Evolutionary conservation across 495 filamentous ascomycete species (phyloP).

Genomic region (Aspergillus mulundensis): DNA sequence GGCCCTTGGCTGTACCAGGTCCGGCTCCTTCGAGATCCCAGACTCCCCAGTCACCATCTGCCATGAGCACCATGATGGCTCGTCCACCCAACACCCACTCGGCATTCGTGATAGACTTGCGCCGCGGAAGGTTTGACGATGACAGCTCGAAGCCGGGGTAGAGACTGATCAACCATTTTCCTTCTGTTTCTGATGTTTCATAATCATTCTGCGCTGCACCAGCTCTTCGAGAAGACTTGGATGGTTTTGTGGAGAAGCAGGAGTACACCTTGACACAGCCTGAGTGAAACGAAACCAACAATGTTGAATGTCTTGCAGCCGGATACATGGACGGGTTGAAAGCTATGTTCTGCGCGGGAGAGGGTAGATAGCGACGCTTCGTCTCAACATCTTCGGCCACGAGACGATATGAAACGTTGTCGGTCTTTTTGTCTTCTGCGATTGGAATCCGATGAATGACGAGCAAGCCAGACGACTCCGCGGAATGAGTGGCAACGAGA

Average conservation of each 20-base stretch:
- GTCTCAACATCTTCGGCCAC: slow-evolving; percentile 47
- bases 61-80: slow-evolving; percentile 69
- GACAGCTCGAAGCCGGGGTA: slow-evolving; percentile 59
- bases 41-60: slow-evolving; percentile 89
- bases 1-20: slow-evolving; percentile 45
- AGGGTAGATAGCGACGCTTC: slow-evolving; percentile 59
- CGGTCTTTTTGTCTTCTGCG: slow-evolving; percentile 20
- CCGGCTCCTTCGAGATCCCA: slow-evolving; percentile 79
- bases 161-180: slow-evolving; percentile 64
- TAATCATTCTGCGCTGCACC: slow-evolving; percentile 28
- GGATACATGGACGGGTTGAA: slow-evolving; percentile 69
- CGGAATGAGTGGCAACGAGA: slow-evolving; percentile 59
- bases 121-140: slow-evolving; percentile 36
- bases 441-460: slow-evolving; percentile 52
- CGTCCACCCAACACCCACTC: slow-evolving; percentile 79
- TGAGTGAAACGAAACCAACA: slow-evolving; percentile 63
- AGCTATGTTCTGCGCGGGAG: slow-evolving; percentile 60
- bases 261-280: slow-evolving; percentile 68
- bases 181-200: slow-evolving; percentile 33
- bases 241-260: slow-evolving; percentile 34
- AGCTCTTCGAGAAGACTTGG: slow-evolving; percentile 24
- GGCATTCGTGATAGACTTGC: slow-evolving; percentile 77
- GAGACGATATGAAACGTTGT: slow-evolving; percentile 27
- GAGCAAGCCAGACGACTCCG: slow-evolving; percentile 63
- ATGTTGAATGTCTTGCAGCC: slow-evolving; percentile 51